A percentile compares a stretch with the other conserved stretches of the same genome.
phyloP scores from a whole-genome alignment of 2,329 filamentous ascomycete species.

The Penicillium sp. region DNA sequence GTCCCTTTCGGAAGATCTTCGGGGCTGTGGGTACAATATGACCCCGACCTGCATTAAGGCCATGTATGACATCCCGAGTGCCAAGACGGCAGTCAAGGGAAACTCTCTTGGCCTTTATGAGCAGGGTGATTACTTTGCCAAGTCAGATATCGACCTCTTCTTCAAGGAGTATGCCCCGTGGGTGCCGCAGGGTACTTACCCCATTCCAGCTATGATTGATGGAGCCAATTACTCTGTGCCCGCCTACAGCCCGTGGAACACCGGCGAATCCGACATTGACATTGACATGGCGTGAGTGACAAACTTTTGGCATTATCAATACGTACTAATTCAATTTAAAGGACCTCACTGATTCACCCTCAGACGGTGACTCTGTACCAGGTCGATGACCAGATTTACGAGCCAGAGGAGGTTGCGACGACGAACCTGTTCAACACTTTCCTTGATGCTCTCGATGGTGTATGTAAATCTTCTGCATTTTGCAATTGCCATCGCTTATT shows the following conservation, averaged over 20 bases:
- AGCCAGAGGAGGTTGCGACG: conserved; percentile 32
- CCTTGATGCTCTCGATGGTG: conserved; percentile 53
- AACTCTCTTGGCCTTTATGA: conserved; percentile 58
- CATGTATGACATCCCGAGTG: conserved; percentile 48
- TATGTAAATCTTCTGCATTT: conserved; percentile 8
- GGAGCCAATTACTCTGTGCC: conserved; percentile 43
- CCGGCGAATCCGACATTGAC: conserved; percentile 55
- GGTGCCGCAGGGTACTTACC: conserved; percentile 46
- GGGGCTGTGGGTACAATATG: conserved; percentile 54
- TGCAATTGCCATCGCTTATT: not conserved
- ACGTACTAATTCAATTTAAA: conserved; percentile 2
- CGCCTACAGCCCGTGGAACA: conserved; percentile 32
- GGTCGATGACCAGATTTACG: conserved; percentile 49
- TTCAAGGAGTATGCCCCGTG: conserved; percentile 47
- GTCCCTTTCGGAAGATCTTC: conserved; percentile 29
- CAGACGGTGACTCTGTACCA: conserved; percentile 54
- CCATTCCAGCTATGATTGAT: conserved; percentile 49
- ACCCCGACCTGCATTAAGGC: conserved; percentile 58
- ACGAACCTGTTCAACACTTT: conserved; percentile 48
- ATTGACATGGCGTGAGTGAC: conserved; percentile 52
- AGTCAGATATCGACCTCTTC: conserved; percentile 51
- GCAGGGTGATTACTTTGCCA: conserved; percentile 54
- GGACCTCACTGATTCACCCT: conserved; percentile 52
- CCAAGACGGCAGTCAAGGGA: conserved; percentile 38
- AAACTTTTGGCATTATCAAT: not conserved